Evolutionary conservation across 176 grass and related monocot genomes (phyloP).

Genomic region (Raddia guianensis): DNA sequence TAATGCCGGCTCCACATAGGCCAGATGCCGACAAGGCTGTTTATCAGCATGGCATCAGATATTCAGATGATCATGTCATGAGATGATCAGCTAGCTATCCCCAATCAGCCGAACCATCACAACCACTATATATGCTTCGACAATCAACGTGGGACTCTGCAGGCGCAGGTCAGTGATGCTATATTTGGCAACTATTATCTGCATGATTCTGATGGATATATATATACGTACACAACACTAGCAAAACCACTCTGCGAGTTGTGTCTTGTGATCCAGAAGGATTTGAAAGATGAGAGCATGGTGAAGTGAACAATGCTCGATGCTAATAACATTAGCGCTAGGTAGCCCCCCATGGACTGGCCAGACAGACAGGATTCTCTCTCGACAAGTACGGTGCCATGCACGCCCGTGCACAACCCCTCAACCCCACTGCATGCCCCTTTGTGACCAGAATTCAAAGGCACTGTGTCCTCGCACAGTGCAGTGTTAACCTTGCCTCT

Average conservation of each 20-base stretch:
- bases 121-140: slow-evolving; percentile 38
- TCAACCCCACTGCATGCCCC: slow-evolving; percentile 37
- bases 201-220: slow-evolving; percentile 19
- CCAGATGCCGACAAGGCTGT: slow-evolving; percentile 27
- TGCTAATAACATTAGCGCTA: slow-evolving; percentile 32
- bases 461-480: slow-evolving; percentile 55
- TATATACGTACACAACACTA: slow-evolving; percentile 27
- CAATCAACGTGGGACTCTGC: slow-evolving; percentile 54
- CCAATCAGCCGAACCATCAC: slow-evolving; percentile 29
- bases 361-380: slow-evolving; percentile 53
- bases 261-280: slow-evolving; percentile 40
- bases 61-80: slow-evolving; percentile 51
- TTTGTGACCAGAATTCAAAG: slow-evolving; percentile 71
- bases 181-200: slow-evolving; percentile 72
- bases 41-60: slow-evolving; percentile 42
- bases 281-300: slow-evolving; percentile 45
- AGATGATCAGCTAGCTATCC: slow-evolving; percentile 44
- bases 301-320: slow-evolving; percentile 7
- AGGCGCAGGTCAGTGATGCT: slow-evolving; percentile 46
- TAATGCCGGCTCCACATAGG: slow-evolving; percentile 34
- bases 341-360: slow-evolving; percentile 43
- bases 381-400: slow-evolving; percentile 62
- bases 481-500: slow-evolving; percentile 45
- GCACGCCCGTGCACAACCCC: slow-evolving; percentile 60
- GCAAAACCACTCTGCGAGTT: slow-evolving; percentile 36